Percentiles rank a stretch among this genome's conserved stretches.
These are phyloP conservation scores for Trametes maxima DNA, from an alignment of 768 basidiomycete genomes.

Conservation along the genomic window DNA sequence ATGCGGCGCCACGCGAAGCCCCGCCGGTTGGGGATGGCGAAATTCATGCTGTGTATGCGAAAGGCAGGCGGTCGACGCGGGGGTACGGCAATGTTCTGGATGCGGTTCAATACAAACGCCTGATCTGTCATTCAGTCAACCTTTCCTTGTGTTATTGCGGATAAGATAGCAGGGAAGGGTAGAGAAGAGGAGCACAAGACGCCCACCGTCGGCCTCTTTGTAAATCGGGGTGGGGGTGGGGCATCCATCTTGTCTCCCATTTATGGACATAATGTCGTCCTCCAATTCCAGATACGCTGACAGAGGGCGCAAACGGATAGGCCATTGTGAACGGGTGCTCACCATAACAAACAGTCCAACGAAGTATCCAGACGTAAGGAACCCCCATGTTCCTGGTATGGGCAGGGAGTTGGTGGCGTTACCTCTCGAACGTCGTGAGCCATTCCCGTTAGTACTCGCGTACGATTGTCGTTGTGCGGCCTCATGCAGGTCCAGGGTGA, in stretches of 20 bases:
- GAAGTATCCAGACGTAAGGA: conserved; percentile 75
- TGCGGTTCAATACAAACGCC: conserved; percentile 72
- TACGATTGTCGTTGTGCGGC: neutral
- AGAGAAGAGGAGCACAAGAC: neutral
- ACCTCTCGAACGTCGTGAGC: conserved; percentile 5
- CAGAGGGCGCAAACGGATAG: too few species aligned
- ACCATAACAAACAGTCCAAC: conserved; percentile 69
- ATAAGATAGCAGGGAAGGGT: neutral
- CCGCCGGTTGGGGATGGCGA: neutral
- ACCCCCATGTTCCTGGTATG: conserved; percentile 67
- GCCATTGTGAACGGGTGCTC: conserved; percentile 21
- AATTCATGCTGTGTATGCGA: conserved; percentile 20
- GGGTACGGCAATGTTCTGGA: conserved; percentile 78
- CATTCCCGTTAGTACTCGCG: neutral
- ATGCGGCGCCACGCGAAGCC: conserved; percentile 24
- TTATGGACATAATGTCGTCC: neutral
- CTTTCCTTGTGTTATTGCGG: neutral
- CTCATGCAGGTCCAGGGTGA: conserved; percentile 16
- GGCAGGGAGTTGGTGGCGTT: conserved; percentile 5
- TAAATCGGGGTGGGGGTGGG: neutral
- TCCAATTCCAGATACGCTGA: too few species aligned
- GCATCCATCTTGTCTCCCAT: neutral
- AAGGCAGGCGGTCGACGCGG: conserved; percentile 44
- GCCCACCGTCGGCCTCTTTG: neutral
- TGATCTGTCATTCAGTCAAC: conserved; percentile 31